Percentiles rank a stretch among this genome's conserved stretches.
Evolutionary conservation across 2,329 filamentous ascomycete genomes (phyloP).

Genomic region (Elsinoe ampelina): DNA sequence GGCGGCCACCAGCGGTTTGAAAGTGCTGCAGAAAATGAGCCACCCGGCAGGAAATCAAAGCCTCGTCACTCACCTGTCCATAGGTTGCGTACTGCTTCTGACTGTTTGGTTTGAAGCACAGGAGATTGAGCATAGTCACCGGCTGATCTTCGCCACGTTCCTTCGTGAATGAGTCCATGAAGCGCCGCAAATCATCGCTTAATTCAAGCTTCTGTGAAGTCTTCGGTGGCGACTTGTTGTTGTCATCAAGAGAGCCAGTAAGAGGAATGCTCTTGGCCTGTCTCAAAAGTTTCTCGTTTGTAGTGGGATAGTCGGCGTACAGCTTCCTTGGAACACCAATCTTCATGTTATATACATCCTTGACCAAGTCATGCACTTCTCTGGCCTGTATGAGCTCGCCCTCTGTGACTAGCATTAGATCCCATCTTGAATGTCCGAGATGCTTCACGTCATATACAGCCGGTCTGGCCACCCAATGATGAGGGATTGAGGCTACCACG

Average conservation of each 20-base stretch:
- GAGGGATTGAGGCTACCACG: slow-evolving; percentile 34
- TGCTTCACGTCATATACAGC: slow-evolving; percentile 32
- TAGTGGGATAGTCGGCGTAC: slow-evolving; percentile 28
- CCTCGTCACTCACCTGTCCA: slow-evolving; percentile 34
- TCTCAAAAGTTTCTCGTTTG: slow-evolving; percentile 32
- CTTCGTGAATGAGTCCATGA: slow-evolving; percentile 36
- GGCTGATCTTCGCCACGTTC: slow-evolving; percentile 27
- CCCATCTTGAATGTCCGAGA: slow-evolving; percentile 38
- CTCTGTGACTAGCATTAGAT: slow-evolving; percentile 37
- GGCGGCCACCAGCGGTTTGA: slow-evolving; percentile 18
- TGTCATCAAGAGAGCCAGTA: slow-evolving; percentile 27
- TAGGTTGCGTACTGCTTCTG: slow-evolving; percentile 50
- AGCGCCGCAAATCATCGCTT: slow-evolving; percentile 40
- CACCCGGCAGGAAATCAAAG: background rate
- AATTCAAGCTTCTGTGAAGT: slow-evolving; percentile 47
- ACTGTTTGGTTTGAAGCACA: slow-evolving; percentile 44
- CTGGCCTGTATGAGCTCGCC: slow-evolving; percentile 16
- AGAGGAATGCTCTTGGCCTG: slow-evolving; percentile 28
- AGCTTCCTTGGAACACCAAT: slow-evolving; percentile 38
- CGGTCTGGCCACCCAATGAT: slow-evolving; percentile 44
- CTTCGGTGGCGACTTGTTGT: slow-evolving; percentile 18
- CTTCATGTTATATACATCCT: slow-evolving; percentile 25
- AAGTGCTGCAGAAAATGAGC: slow-evolving; percentile 17
- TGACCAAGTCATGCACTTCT: slow-evolving; percentile 19
- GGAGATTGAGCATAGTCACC: slow-evolving; percentile 55